Percentiles rank a stretch among this genome's conserved stretches.
These are phyloP conservation scores for Venturia effusa DNA, from an alignment of 2,329 filamentous ascomycete species.

Conservation along the genomic window DNA sequence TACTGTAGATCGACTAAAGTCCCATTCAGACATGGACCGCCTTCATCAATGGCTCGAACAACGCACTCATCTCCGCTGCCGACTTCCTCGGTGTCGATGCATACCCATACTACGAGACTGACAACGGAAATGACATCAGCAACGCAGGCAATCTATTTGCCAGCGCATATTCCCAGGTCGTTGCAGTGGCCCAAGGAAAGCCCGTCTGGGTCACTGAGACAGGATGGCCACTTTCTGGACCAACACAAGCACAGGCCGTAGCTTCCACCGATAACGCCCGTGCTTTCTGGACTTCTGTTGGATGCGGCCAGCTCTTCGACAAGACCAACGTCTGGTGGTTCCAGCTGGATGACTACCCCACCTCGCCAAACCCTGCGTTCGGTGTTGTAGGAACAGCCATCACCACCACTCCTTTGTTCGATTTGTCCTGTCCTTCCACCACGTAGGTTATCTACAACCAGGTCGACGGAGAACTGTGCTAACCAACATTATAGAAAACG, in stretches of 20 bases:
- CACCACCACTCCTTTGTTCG: conserved; percentile 23
- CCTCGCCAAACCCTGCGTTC: conserved; percentile 56
- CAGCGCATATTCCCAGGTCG: conserved; percentile 48
- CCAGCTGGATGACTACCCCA: conserved; percentile 48
- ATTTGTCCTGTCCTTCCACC: conserved; percentile 23
- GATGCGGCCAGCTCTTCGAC: conserved; percentile 54
- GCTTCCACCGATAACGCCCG: conserved; percentile 58
- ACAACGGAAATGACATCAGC: conserved; percentile 43
- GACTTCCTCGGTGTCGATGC: conserved; percentile 81
- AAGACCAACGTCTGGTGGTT: conserved; percentile 60
- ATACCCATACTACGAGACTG: conserved; percentile 74
- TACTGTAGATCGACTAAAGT: background rate
- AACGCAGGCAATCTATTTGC: conserved; percentile 58
- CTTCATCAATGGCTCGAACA: conserved; percentile 41
- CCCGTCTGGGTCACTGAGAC: conserved; percentile 81
- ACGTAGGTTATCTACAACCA: background rate
- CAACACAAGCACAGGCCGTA: conserved; percentile 47
- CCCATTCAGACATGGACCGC: conserved; percentile 55
- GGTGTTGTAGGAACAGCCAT: conserved; percentile 49
- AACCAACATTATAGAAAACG: background rate
- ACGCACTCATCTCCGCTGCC: conserved; percentile 52
- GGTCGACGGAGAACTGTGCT: conserved; percentile 16
- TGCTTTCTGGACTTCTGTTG: conserved; percentile 70
- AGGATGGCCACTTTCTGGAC: conserved; percentile 70
- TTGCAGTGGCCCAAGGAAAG: conserved; percentile 51